Evolutionary conservation across 2,329 filamentous ascomycete genomes (phyloP).

Genomic region (Metarhizium sp.): DNA sequence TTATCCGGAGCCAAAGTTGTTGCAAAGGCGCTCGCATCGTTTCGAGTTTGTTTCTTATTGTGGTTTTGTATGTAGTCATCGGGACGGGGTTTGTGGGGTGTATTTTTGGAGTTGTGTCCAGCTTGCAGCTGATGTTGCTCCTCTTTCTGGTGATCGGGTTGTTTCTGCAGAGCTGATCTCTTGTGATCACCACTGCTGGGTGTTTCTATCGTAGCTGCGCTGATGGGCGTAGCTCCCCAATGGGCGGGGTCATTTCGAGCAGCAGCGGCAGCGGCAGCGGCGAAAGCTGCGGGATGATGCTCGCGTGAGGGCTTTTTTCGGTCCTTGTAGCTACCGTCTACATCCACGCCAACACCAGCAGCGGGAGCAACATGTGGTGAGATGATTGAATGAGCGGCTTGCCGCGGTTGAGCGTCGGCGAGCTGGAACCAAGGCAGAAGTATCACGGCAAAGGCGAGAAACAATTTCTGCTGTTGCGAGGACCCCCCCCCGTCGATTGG

Average conservation of each 20-base stretch:
- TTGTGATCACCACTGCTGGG: conserved; percentile 11
- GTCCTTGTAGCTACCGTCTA: conserved; percentile 1
- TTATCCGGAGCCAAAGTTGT: conserved; percentile 94
- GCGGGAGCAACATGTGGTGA: neutral
- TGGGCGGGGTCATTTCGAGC: conserved; percentile 5
- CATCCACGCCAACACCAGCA: neutral
- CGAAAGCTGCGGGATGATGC: neutral
- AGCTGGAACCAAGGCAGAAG: conserved; percentile 45
- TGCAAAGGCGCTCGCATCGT: conserved; percentile 81
- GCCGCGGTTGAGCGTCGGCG: conserved; percentile 58
- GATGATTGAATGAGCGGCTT: conserved; percentile 12
- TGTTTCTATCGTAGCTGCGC: conserved; percentile 14
- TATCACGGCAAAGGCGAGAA: conserved; percentile 48
- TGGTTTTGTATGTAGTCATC: neutral
- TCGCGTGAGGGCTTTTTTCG: conserved; percentile 1
- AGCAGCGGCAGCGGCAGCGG: neutral
- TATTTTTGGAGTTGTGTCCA: conserved; percentile 5
- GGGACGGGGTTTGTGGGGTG: conserved; percentile 5
- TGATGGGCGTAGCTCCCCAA: conserved; percentile 21
- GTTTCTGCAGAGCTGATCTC: neutral
- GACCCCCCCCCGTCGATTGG: conserved; percentile 45
- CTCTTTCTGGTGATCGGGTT: conserved; percentile 11
- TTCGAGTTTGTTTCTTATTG: conserved; percentile 26
- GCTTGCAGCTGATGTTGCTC: conserved; percentile 12
- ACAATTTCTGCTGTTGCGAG: conserved; percentile 31